These are phyloP conservation scores for Aspergillus sp. DNA, from an alignment of 2,329 filamentous ascomycete species.

Conservation along the genomic window DNA sequence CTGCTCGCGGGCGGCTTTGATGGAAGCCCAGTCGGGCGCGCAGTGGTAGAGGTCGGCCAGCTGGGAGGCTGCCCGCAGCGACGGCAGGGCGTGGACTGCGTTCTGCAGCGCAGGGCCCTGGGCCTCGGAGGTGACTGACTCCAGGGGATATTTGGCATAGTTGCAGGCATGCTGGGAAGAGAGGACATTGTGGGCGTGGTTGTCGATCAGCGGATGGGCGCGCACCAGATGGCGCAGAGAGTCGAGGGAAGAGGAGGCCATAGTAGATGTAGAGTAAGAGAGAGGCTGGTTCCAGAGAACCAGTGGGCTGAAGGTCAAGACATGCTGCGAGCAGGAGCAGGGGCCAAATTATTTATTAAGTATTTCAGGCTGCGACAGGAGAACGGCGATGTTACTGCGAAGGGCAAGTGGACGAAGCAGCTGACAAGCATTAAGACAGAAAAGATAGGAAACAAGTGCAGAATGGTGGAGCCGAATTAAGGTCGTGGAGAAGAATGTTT, in stretches of 20 bases:
- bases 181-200: conserved; percentile 40
- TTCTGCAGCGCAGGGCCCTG: conserved; percentile 57
- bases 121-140: conserved; percentile 64
- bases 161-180: conserved; percentile 21
- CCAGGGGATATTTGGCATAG: conserved; percentile 38
- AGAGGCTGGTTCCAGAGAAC: too few relatives aligned
- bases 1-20: conserved; percentile 41
- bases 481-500: too few relatives aligned
- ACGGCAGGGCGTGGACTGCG: conserved; percentile 53
- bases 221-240: conserved; percentile 28
- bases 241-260: conserved; percentile 15
- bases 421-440: too few relatives aligned
- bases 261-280: too few relatives aligned
- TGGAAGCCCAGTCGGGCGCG: conserved; percentile 50
- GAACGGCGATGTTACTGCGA: too few relatives aligned
- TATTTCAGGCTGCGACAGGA: too few relatives aligned
- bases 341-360: too few relatives aligned
- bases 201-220: conserved; percentile 37
- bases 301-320: too few relatives aligned
- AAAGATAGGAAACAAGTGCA: too few relatives aligned
- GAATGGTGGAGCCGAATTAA: too few relatives aligned
- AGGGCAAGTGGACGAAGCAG: too few relatives aligned
- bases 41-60: conserved; percentile 57
- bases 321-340: too few relatives aligned
- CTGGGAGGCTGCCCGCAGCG: conserved; percentile 61